Evolutionary conservation across 371 early-diverging fungal species (phyloP).

Genomic region (Gilbertella persicaria): DNA sequence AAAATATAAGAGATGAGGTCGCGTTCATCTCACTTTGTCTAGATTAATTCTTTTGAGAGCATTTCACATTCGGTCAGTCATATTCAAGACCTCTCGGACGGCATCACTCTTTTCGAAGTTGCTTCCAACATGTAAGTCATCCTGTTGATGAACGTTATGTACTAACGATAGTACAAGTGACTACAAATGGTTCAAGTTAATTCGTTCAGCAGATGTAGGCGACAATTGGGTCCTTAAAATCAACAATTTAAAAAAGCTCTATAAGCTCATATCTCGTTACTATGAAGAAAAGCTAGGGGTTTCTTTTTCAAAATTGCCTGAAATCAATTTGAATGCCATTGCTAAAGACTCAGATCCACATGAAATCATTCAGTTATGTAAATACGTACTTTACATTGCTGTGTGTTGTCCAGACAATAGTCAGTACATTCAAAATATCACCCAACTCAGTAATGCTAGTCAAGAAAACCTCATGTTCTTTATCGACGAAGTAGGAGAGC

Average conservation of each 20-base stretch:
- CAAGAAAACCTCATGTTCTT: conserved; percentile 88
- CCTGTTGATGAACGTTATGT: too few species aligned
- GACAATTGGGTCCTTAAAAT: conserved; percentile 94
- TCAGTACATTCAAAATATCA: conserved; percentile 80
- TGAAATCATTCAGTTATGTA: conserved; percentile 81
- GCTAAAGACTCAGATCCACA: conserved; percentile 73
- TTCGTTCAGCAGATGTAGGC: conserved; percentile 73
- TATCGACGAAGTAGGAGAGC: conserved; percentile 67
- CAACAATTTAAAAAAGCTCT: conserved; percentile 87
- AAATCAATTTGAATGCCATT: conserved; percentile 78
- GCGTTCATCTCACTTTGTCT: conserved; percentile 1
- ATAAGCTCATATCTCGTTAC: conserved; percentile 80
- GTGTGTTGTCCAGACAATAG: conserved; percentile 82
- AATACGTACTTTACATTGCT: conserved; percentile 79
- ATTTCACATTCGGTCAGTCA: conserved; percentile 61
- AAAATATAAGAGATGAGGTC: background rate
- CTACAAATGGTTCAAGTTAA: conserved; percentile 83
- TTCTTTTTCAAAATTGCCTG: conserved; percentile 46
- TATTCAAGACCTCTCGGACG: conserved; percentile 78
- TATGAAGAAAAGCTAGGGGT: conserved; percentile 82
- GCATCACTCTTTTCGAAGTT: conserved; percentile 80
- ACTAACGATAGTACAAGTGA: conserved; percentile 58
- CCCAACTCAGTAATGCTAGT: conserved; percentile 60
- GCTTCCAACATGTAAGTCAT: conserved; percentile 82
- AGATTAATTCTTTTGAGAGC: conserved; percentile 77